These are phyloP conservation scores for Thuidium tamariscinum DNA, from an alignment of 225 moss, liverwort and hornwort species.

Conservation along the genomic window DNA sequence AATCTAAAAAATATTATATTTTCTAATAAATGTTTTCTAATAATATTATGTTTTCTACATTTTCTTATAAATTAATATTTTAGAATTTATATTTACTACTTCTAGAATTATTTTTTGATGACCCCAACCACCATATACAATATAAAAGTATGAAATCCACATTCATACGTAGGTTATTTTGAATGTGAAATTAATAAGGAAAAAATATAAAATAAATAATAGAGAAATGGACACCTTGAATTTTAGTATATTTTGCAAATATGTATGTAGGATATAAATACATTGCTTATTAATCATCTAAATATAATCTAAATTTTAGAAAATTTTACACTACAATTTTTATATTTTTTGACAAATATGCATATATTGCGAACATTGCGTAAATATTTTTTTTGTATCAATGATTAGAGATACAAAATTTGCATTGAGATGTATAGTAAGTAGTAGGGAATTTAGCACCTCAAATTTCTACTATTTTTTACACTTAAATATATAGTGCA, in stretches of 20 bases:
- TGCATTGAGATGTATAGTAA: not conserved
- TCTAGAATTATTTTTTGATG: rapidly evolving
- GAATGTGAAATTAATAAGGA: rapidly evolving
- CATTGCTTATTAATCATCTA: not conserved
- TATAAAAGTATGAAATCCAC: not conserved
- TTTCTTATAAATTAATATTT: not conserved
- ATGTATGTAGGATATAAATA: not conserved
- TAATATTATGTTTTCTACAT: too few species aligned
- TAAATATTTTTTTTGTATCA: rapidly evolving
- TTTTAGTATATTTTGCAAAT: not conserved
- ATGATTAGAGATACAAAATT: not conserved
- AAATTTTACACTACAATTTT: rapidly evolving
- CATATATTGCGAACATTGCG: rapidly evolving
- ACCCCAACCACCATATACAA: rapidly evolving
- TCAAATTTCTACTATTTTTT: not conserved
- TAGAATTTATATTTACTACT: not conserved
- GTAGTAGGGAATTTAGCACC: not conserved
- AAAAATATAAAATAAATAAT: not conserved
- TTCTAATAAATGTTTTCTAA: too few species aligned
- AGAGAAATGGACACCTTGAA: rapidly evolving
- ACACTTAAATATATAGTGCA: too few species aligned
- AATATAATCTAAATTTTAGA: not conserved
- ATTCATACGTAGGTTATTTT: too few species aligned
- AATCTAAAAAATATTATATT: not conserved
- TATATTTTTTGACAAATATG: not conserved